Conservation (phyloP, 768 basidiomycete species). For the Trametes punicea region DNA sequence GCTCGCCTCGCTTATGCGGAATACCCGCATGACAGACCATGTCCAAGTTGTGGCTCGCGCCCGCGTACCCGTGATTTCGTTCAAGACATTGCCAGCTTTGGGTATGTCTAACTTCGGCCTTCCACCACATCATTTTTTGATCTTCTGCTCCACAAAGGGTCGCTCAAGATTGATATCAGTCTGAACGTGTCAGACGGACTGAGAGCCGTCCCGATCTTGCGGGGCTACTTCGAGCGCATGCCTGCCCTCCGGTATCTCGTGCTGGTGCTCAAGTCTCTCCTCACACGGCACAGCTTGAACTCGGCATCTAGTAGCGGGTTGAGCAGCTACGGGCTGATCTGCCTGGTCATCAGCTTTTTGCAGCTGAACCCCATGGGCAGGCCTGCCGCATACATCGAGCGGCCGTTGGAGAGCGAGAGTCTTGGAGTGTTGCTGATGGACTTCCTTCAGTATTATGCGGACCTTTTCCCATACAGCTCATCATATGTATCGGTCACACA, state of each 20-base stretch:
- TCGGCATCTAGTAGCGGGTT: constrained; percentile 61
- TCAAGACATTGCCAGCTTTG: constrained; percentile 42
- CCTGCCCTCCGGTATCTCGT: constrained; percentile 61
- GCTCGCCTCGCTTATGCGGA: constrained; percentile 45
- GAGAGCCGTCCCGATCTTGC: constrained; percentile 49
- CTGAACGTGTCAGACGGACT: constrained; percentile 61
- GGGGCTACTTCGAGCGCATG: constrained; percentile 47
- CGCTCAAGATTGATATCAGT: constrained; percentile 61
- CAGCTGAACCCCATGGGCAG: constrained; percentile 64
- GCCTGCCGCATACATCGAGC: constrained; percentile 39
- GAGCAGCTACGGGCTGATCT: constrained; percentile 63
- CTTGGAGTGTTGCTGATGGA: constrained; percentile 60
- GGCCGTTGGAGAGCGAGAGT: constrained; percentile 46
- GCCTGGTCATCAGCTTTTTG: constrained; percentile 64
- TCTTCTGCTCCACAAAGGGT: constrained; percentile 35
- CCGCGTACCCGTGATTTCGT: constrained; percentile 62
- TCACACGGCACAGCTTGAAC: constrained; percentile 55
- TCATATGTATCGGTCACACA: constrained; percentile 40
- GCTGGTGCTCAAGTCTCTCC: constrained; percentile 59
- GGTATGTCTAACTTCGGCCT: constrained; percentile 31
- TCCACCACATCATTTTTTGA: not conserved
- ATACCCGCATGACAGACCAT: constrained; percentile 40
- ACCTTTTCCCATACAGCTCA: constrained; percentile 38
- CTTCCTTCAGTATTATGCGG: constrained; percentile 66
- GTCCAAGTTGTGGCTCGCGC: constrained; percentile 47